Evolutionary conservation across 345 rosid genomes (phyloP).

Genomic region (Citrus maxima): DNA sequence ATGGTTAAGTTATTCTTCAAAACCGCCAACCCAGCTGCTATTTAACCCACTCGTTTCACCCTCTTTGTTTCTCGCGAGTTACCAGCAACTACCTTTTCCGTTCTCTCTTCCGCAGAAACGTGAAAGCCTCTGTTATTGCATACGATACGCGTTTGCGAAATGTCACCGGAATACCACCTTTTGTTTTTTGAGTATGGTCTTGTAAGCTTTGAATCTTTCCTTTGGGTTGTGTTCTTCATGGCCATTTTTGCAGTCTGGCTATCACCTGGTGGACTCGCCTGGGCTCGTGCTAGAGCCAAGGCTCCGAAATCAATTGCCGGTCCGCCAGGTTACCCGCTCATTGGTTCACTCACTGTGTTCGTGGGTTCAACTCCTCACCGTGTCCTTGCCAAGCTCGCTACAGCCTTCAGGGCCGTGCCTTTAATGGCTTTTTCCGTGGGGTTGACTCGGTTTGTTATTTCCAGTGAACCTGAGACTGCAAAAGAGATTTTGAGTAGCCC

Average conservation of each 20-base stretch:
- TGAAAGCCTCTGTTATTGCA: not conserved
- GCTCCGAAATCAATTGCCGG: constrained; percentile 43
- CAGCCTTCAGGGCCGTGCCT: constrained; percentile 27
- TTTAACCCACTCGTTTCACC: constrained; percentile 27
- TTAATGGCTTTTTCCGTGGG: constrained; percentile 86
- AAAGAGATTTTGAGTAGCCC: constrained; percentile 66
- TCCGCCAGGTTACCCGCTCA: constrained; percentile 52
- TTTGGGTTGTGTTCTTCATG: constrained; percentile 17
- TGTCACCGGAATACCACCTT: constrained; percentile 20
- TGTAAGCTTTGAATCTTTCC: constrained; percentile 17
- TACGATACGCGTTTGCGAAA: not conserved
- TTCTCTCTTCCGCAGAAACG: accelerated
- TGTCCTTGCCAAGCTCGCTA: constrained; percentile 43
- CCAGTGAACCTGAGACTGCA: constrained; percentile 68
- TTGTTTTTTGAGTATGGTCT: constrained; percentile 12
- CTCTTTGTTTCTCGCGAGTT: constrained; percentile 7
- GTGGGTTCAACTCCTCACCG: constrained; percentile 49
- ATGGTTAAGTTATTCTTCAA: not conserved
- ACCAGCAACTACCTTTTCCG: not conserved
- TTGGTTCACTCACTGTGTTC: constrained; percentile 39
- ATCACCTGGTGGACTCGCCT: constrained; percentile 65
- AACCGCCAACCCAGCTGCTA: constrained; percentile 22
- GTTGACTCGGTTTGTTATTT: constrained; percentile 58
- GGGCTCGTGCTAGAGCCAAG: constrained; percentile 34
- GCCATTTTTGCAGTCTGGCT: constrained; percentile 38